phyloP scores from a whole-genome alignment of 257 asterid genomes.

The Avicennia marina region DNA sequence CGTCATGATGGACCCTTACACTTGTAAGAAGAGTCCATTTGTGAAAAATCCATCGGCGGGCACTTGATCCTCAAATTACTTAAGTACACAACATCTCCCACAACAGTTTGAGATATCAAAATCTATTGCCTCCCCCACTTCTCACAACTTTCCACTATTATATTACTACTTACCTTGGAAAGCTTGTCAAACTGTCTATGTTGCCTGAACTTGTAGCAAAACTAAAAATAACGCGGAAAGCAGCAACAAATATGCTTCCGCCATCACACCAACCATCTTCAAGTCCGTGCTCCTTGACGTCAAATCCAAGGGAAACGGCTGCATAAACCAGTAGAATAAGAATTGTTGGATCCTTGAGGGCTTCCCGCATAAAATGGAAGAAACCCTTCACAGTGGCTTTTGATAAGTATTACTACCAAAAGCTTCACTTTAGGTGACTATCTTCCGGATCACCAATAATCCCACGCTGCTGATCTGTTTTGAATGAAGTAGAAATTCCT shows the following conservation, averaged over 20 bases:
- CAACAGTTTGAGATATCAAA: conserved; percentile 8
- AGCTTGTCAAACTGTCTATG: conserved; percentile 16
- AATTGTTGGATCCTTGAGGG: conserved; percentile 19
- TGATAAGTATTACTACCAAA: conserved; percentile 35
- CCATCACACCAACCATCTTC: conserved; percentile 29
- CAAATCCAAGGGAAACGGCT: conserved; percentile 23
- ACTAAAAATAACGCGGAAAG: conserved; percentile 18
- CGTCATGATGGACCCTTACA: conserved; percentile 26
- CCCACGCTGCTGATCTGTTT: conserved; percentile 18
- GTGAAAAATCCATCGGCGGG: conserved; percentile 24
- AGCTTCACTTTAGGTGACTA: conserved; percentile 16
- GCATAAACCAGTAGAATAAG: conserved; percentile 22
- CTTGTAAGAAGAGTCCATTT: conserved; percentile 20
- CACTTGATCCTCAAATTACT: conserved; percentile 22
- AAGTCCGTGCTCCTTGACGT: conserved; percentile 18
- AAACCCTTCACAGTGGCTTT: conserved; percentile 14
- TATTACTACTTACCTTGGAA: conserved; percentile 5
- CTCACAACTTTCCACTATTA: conserved; percentile 16
- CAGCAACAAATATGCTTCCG: conserved; percentile 24
- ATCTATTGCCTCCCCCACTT: conserved; percentile 7
- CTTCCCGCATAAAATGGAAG: conserved; percentile 15
- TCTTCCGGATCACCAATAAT: conserved; percentile 26
- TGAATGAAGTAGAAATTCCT: conserved; percentile 26
- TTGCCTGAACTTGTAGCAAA: conserved; percentile 18
- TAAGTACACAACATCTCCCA: conserved; percentile 17